These are phyloP conservation scores for Orbilia blumenaviensis DNA, from an alignment of 2,329 filamentous ascomycete genomes.

Conservation along the genomic window DNA sequence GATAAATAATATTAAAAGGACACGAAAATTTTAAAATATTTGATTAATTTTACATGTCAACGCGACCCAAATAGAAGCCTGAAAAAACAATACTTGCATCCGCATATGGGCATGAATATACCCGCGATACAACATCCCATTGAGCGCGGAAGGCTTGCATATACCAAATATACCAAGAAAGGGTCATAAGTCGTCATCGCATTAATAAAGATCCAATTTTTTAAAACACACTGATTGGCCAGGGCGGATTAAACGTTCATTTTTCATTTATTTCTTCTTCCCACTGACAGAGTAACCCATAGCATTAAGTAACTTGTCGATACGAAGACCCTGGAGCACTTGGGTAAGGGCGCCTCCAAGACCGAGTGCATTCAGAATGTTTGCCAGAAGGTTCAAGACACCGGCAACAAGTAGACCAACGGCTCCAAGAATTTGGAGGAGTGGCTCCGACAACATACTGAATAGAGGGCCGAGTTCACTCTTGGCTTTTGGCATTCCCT, in stretches of 20 bases:
- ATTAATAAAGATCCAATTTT: too few species aligned
- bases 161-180: not conserved
- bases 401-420: conserved; percentile 84
- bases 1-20: not conserved
- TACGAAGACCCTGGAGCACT: conserved; percentile 77
- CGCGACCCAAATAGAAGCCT: not conserved
- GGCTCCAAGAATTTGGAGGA: conserved; percentile 84
- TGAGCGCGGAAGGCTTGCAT: not conserved
- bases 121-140: too few species aligned
- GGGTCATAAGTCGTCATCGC: conserved; percentile 2
- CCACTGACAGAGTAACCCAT: conserved; percentile 69
- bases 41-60: not conserved
- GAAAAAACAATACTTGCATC: too few species aligned
- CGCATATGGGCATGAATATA: too few species aligned
- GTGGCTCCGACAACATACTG: conserved; percentile 78
- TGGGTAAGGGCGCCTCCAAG: conserved; percentile 82
- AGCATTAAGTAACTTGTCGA: conserved; percentile 77
- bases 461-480: conserved; percentile 93
- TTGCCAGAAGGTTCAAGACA: conserved; percentile 84
- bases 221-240: not conserved
- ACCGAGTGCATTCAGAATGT: conserved; percentile 80
- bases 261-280: conserved; percentile 39
- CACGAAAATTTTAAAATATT: too few species aligned
- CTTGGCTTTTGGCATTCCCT: conserved; percentile 92
- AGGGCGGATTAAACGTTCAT: not conserved